Evolutionary conservation across 305 asterid species (phyloP).

Genomic region (Fraxinus latifolia): DNA sequence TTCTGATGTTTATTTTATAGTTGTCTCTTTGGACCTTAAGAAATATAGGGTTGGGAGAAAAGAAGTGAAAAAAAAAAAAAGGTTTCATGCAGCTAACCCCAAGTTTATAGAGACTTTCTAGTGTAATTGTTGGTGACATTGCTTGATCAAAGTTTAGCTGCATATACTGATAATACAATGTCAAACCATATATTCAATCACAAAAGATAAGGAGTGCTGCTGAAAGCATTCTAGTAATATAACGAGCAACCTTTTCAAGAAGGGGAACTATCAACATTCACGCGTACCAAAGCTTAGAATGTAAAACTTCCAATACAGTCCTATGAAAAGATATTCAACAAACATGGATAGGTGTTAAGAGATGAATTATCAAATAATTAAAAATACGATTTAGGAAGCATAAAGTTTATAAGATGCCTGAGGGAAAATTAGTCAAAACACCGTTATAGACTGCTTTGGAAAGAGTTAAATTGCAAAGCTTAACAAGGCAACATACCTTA

Average conservation of each 20-base stretch:
- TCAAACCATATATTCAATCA: not conserved
- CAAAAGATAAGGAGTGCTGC: not conserved
- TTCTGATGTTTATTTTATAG: not conserved
- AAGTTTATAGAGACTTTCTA: not conserved
- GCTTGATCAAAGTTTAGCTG: not conserved
- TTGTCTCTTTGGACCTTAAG: not conserved
- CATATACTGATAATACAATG: not conserved
- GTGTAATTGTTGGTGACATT: not conserved
- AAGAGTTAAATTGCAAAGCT: slow-evolving; percentile 11
- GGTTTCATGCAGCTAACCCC: not conserved
- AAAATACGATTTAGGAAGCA: not conserved
- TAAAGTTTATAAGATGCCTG: slow-evolving; percentile 13
- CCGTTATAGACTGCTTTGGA: not conserved
- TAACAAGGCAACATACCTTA: slow-evolving; percentile 46
- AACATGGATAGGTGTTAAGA: not conserved
- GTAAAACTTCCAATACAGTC: not conserved
- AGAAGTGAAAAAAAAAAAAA: not conserved
- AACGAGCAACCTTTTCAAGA: not conserved
- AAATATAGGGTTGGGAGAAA: not conserved
- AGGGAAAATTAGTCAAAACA: slow-evolving; percentile 12
- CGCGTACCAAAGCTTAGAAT: not conserved
- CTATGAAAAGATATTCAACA: slow-evolving; percentile 1
- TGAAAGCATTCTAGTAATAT: not conserved
- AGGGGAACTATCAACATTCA: not conserved
- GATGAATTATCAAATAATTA: not conserved